phyloP scores from a whole-genome alignment of 2,329 filamentous ascomycete species.

The Microdochium paspali region DNA sequence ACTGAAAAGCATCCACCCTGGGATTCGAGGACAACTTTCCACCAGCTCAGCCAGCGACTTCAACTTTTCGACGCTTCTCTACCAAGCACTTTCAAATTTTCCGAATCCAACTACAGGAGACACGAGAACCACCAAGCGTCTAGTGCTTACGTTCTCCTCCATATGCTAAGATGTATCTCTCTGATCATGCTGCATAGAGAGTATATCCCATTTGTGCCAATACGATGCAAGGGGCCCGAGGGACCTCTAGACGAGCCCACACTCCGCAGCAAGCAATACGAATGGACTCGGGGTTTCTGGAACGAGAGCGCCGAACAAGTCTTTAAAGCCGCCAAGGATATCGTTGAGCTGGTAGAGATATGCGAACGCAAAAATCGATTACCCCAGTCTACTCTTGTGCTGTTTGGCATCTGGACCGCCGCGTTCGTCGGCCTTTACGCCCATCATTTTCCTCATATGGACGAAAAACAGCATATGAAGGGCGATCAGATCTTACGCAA shows the following conservation, averaged over 20 bases:
- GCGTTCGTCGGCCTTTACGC: slow-evolving; percentile 59
- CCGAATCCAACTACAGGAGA: slow-evolving; percentile 51
- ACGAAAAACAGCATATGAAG: slow-evolving; percentile 35
- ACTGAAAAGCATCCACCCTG: slow-evolving; percentile 47
- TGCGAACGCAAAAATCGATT: slow-evolving; percentile 50
- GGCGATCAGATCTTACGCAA: not conserved
- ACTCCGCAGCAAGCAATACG: slow-evolving; percentile 35
- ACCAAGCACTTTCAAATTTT: slow-evolving; percentile 48
- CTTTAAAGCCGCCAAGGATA: slow-evolving; percentile 52
- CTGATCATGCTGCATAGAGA: slow-evolving; percentile 60
- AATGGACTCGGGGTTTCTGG: slow-evolving; percentile 49
- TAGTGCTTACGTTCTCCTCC: slow-evolving; percentile 56
- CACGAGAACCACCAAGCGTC: slow-evolving; percentile 56
- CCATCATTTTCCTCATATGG: slow-evolving; percentile 60
- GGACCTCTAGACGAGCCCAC: slow-evolving; percentile 51
- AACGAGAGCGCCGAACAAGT: slow-evolving; percentile 50
- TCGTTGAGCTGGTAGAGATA: slow-evolving; percentile 54
- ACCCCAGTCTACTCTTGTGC: slow-evolving; percentile 57
- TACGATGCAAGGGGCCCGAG: slow-evolving; percentile 35
- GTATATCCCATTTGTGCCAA: slow-evolving; percentile 57
- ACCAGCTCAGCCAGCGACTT: slow-evolving; percentile 39
- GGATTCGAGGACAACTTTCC: slow-evolving; percentile 46
- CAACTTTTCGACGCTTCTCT: slow-evolving; percentile 42
- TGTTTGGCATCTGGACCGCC: slow-evolving; percentile 59
- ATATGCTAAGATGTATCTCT: slow-evolving; percentile 56